phyloP scores from a whole-genome alignment of 257 asterid species.

The Solanum rostratum region DNA sequence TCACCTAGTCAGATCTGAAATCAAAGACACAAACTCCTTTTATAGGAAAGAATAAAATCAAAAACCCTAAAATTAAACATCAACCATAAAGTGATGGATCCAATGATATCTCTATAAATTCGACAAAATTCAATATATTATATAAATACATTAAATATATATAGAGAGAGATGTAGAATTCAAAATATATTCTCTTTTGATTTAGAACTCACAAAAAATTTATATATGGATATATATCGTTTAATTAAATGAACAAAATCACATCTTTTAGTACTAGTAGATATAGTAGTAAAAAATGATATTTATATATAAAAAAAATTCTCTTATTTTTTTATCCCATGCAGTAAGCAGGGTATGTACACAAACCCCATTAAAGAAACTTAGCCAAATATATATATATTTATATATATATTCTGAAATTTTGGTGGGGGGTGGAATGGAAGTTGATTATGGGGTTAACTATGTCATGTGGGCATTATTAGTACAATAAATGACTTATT shows the following conservation, averaged over 20 bases:
- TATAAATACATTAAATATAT: no score
- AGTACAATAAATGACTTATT: neutral
- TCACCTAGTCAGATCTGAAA: constrained; percentile 20
- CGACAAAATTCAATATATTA: neutral
- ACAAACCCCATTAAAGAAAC: neutral
- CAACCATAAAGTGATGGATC: neutral
- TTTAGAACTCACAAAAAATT: neutral
- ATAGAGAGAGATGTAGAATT: no score
- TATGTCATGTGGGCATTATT: neutral
- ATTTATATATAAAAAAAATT: neutral
- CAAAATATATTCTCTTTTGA: neutral
- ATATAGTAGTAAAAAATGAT: neutral
- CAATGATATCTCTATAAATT: neutral
- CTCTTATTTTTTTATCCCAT: neutral
- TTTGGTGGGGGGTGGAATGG: neutral
- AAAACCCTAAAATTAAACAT: neutral
- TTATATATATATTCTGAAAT: neutral
- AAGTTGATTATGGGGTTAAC: neutral
- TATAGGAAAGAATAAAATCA: neutral
- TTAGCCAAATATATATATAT: neutral
- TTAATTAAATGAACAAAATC: neutral
- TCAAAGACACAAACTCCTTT: constrained; percentile 1
- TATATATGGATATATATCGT: neutral
- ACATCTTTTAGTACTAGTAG: neutral
- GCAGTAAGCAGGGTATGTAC: neutral